These are phyloP conservation scores for Porcisia hertigi DNA, from an alignment of 208 protist species.

Conservation along the genomic window DNA sequence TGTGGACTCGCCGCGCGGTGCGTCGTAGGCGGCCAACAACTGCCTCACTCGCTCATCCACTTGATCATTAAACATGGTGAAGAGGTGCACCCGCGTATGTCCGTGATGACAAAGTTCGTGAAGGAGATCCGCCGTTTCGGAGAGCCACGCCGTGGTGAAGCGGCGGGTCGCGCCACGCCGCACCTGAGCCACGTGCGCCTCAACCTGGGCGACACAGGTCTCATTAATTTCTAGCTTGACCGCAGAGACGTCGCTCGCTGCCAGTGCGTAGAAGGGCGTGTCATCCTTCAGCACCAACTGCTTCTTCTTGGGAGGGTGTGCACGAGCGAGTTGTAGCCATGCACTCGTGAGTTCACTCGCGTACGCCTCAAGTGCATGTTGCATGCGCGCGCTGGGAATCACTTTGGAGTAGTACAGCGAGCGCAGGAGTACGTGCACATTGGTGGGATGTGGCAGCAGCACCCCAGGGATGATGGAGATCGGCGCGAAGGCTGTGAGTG, in stretches of 20 bases:
- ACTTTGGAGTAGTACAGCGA: constrained; percentile 30
- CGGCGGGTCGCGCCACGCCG: background rate
- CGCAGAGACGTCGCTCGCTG: background rate
- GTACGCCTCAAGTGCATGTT: constrained; percentile 21
- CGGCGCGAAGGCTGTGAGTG: background rate
- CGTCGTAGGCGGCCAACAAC: constrained; percentile 23
- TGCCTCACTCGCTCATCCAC: constrained; percentile 28
- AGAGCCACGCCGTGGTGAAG: constrained; percentile 19
- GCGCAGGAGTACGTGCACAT: constrained; percentile 22
- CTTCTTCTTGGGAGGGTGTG: constrained; percentile 6
- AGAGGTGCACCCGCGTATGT: constrained; percentile 20
- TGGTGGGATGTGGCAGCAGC: constrained; percentile 22
- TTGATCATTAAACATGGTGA: constrained; percentile 26
- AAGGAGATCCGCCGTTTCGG: constrained; percentile 22
- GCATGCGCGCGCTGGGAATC: constrained; percentile 23
- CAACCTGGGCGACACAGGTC: constrained; percentile 5
- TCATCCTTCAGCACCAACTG: background rate
- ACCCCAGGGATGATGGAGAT: constrained; percentile 24
- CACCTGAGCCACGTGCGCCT: constrained; percentile 4
- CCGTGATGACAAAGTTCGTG: background rate
- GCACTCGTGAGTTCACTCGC: constrained; percentile 6
- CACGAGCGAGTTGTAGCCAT: constrained; percentile 2
- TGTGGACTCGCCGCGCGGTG: background rate
- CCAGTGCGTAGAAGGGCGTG: background rate
- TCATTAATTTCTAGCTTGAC: background rate